Evolutionary conservation across 2,329 filamentous ascomycete species (phyloP).

Genomic region (Fusarium ambrosium): DNA sequence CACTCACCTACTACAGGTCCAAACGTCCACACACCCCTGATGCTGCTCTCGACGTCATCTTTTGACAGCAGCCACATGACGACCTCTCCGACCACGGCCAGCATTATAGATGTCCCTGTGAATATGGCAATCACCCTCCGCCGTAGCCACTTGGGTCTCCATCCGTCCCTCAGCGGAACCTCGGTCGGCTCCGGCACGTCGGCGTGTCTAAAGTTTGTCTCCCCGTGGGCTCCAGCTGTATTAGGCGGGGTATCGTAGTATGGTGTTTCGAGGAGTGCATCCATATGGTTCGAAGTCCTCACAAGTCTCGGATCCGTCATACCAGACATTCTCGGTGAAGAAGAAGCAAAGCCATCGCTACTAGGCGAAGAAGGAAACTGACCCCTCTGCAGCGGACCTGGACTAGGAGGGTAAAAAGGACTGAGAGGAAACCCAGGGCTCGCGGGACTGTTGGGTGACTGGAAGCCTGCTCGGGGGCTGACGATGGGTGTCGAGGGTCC

Average conservation of each 20-base stretch:
- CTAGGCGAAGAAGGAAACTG: slow-evolving; percentile 34
- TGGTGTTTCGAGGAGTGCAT: slow-evolving; percentile 41
- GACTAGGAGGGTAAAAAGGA: slow-evolving; percentile 35
- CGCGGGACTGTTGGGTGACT: slow-evolving; percentile 27
- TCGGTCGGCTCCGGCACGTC: slow-evolving; percentile 38
- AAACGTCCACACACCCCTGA: slow-evolving; percentile 47
- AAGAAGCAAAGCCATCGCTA: slow-evolving; percentile 39
- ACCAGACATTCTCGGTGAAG: slow-evolving; percentile 11
- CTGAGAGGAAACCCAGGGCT: slow-evolving; percentile 39
- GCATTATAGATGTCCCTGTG: slow-evolving; percentile 29
- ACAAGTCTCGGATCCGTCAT: slow-evolving; percentile 23
- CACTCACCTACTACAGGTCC: slow-evolving; percentile 47
- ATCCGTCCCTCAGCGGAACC: slow-evolving; percentile 40
- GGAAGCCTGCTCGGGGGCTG: slow-evolving; percentile 28
- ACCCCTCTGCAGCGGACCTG: slow-evolving; percentile 26
- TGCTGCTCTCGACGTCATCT: slow-evolving; percentile 28
- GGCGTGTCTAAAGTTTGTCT: slow-evolving; percentile 18
- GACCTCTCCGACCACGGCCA: slow-evolving; percentile 44
- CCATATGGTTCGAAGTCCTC: slow-evolving; percentile 31
- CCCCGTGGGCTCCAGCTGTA: slow-evolving; percentile 26
- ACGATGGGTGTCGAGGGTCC: slow-evolving; percentile 35
- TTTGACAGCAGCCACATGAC: slow-evolving; percentile 42
- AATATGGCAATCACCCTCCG: slow-evolving; percentile 39
- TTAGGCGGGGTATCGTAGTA: slow-evolving; percentile 44
- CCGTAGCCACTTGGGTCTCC: slow-evolving; percentile 46